These are phyloP conservation scores for Fusarium sp. DNA, from an alignment of 2,329 filamentous ascomycete species.

Conservation along the genomic window DNA sequence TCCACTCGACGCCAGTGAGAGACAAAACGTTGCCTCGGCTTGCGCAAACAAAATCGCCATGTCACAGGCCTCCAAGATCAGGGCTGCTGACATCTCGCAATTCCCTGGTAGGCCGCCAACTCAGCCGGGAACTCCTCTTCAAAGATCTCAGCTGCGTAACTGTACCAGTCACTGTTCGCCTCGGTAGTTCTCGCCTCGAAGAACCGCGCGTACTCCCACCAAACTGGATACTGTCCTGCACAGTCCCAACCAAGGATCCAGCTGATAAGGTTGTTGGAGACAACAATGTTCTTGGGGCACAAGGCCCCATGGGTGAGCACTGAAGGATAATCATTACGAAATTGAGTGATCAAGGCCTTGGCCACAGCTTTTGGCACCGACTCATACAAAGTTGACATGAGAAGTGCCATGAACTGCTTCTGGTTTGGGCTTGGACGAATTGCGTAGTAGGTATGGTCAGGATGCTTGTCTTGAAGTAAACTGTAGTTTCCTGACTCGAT, in stretches of 20 bases:
- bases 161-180: slow-evolving; percentile 46
- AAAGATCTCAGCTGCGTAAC: slow-evolving; percentile 46
- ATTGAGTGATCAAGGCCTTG: slow-evolving; percentile 31
- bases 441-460: slow-evolving; percentile 43
- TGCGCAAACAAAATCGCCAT: not conserved
- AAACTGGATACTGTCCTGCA: slow-evolving; percentile 46
- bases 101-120: slow-evolving; percentile 45
- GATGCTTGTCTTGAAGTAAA: slow-evolving; percentile 44
- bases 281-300: slow-evolving; percentile 45
- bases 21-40: not conserved
- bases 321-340: slow-evolving; percentile 21
- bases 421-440: slow-evolving; percentile 30
- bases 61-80: not conserved
- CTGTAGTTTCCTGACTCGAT: slow-evolving; percentile 38
- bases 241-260: slow-evolving; percentile 46
- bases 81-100: slow-evolving; percentile 43
- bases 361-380: slow-evolving; percentile 39
- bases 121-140: slow-evolving; percentile 34
- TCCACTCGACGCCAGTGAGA: no score
- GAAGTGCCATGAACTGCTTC: slow-evolving; percentile 39
- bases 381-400: slow-evolving; percentile 40
- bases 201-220: slow-evolving; percentile 51
- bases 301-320: slow-evolving; percentile 43
- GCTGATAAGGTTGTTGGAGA: slow-evolving; percentile 36
- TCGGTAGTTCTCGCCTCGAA: slow-evolving; percentile 44